Conservation (phyloP, 1,284 basidiomycete species). For the Ganoderma lingzhi region DNA sequence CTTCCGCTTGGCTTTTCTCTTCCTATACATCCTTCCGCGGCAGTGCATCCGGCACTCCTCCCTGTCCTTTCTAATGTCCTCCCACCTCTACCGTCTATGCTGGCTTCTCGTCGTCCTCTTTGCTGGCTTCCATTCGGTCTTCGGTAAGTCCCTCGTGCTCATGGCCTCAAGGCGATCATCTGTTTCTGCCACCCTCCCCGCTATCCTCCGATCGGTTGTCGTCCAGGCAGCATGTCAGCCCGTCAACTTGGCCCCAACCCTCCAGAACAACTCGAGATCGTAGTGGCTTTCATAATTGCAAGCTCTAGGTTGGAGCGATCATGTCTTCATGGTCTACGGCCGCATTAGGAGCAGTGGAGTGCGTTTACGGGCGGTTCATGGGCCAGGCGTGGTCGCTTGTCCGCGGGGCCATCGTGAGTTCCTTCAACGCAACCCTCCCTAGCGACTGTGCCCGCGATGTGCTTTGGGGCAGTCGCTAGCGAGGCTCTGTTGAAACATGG, state of each 20-base stretch:
- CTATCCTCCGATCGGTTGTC: not conserved
- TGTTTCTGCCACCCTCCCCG: not conserved
- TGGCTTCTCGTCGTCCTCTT: conserved; percentile 28
- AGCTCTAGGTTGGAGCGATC: not conserved
- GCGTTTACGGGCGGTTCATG: not conserved
- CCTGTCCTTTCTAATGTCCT: conserved; percentile 32
- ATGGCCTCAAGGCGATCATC: not conserved
- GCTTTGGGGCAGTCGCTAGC: not conserved
- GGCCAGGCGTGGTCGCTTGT: not conserved
- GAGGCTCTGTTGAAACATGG: not conserved
- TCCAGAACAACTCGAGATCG: not conserved
- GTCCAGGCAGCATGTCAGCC: not conserved
- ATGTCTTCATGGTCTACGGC: not conserved
- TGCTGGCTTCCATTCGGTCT: conserved; percentile 27
- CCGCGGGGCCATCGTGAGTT: not conserved
- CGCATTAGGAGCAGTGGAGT: not conserved
- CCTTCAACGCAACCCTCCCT: conserved; percentile 7
- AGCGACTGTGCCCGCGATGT: not conserved
- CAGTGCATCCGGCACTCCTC: conserved; percentile 15
- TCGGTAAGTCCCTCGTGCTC: conserved; percentile 21
- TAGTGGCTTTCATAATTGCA: not conserved
- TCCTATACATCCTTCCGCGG: conserved; percentile 17
- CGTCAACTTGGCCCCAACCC: not conserved
- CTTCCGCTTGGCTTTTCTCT: conserved; percentile 4
- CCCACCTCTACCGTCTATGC: conserved; percentile 28